Evolutionary conservation across 805 yeast genomes (phyloP), one percentile per base, ranked within the genome.

Genomic region (Lipomyces spencermartinsiae): DNA sequence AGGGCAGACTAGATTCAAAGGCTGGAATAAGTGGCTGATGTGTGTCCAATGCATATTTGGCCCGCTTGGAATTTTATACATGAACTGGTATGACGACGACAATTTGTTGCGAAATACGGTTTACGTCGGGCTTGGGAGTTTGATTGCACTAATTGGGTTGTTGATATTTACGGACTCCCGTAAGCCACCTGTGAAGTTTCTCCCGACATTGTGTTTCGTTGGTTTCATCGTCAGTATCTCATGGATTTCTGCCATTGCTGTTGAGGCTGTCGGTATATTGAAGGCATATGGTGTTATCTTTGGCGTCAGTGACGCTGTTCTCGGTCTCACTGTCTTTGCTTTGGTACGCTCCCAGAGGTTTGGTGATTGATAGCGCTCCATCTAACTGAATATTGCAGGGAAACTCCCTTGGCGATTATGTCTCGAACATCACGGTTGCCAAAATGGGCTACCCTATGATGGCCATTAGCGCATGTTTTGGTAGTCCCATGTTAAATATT

Each of bases 381-480:
- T 16, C 22, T n/a, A 49, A 34, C 33, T 16, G 16, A 5, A 14
- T 31, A 49, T 54, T n/a, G 3, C 67, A 68, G 62, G 98, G 99
- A 4, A 95, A 94, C 77, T 93, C 97, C 0, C 80, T 91, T 6
- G 98, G 98, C 5, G 99, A 94, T 75, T 80, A 93, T 59, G 87
- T 93, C 0, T 89, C 97, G 0, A 92, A 94, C 73, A 77, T 89
- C 46, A 89, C 96, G 0, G 86, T 94, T 33, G 93, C 97, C 0
- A 81, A 81, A 66, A 85, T 91, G 83, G 97, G 97, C 0, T 88
- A 86, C 79, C 91, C 97, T 0, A 83, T 90, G 58, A 90, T 94
- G 90, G 98, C 98, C 0, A 81, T 95, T n/a, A 91, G 95, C 35
- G 97, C 98, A 0, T 93, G 98, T 75, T 90, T 93, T 77, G 98